A percentile compares a stretch with the other conserved stretches of the same genome.
Conservation (phyloP, 345 rosid species). For the Cardiospermum halicacabum region DNA sequence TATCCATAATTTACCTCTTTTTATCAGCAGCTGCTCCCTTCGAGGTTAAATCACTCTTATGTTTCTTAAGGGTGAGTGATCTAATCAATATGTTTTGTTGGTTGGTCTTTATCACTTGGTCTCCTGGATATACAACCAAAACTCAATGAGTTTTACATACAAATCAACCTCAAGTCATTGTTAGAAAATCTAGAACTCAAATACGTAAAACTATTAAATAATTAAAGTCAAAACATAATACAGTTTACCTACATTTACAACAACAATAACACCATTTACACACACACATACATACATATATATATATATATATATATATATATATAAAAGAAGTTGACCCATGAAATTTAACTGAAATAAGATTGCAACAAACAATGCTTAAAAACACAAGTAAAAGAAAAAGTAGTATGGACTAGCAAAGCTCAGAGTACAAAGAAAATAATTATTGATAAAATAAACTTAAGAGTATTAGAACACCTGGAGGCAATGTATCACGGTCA, state of each 20-base stretch:
- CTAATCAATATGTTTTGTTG: constrained; percentile 88
- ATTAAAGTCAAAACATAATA: not conserved
- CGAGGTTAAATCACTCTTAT: constrained; percentile 53
- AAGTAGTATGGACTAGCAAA: not conserved
- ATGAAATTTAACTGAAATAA: not conserved
- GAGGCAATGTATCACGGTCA: constrained; percentile 78
- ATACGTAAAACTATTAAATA: not conserved
- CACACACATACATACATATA: too few species aligned
- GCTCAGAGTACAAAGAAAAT: not conserved
- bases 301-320: too few species aligned
- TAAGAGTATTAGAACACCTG: constrained; percentile 41
- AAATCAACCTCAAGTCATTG: not conserved
- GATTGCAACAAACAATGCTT: not conserved
- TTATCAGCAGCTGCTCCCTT: constrained; percentile 58
- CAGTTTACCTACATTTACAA: not conserved
- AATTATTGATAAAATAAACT: not conserved
- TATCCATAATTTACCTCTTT: constrained; percentile 51
- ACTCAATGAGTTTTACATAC: constrained; percentile 10
- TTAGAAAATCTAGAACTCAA: constrained; percentile 1
- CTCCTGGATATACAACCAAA: constrained; percentile 39
- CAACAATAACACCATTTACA: too few species aligned
- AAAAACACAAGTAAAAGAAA: not conserved
- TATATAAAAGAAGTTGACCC: too few species aligned
- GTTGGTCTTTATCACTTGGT: constrained; percentile 76
- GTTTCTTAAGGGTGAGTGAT: constrained; percentile 72